Evolutionary conservation across 306 rosid genomes (phyloP).

Genomic region (Cucurbita maxima): DNA sequence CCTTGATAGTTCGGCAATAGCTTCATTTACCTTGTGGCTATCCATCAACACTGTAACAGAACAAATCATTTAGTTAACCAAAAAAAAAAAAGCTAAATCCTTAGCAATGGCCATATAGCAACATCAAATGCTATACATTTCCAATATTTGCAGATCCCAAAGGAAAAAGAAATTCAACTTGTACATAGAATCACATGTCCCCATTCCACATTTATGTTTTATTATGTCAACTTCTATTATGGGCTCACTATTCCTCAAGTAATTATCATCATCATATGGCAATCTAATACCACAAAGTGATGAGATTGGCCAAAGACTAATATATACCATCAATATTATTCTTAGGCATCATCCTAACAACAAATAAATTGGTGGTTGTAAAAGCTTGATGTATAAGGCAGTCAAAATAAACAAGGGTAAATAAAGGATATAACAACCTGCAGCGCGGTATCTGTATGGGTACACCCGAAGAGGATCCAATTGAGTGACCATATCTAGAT

Average conservation of each 20-base stretch:
- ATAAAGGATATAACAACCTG: conserved; percentile 35
- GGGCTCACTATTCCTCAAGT: neutral
- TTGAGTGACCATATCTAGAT: conserved; percentile 68
- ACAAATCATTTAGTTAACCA: neutral
- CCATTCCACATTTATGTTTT: neutral
- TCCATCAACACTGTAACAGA: conserved; percentile 67
- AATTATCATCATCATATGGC: neutral
- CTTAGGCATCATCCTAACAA: neutral
- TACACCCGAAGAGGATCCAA: conserved; percentile 83
- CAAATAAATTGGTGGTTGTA: neutral
- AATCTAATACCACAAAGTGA: neutral
- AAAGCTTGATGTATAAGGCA: neutral
- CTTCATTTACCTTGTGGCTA: conserved; percentile 60
- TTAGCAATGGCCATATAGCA: neutral
- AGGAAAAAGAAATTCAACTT: neutral
- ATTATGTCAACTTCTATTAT: neutral
- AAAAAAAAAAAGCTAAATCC: neutral
- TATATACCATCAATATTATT: neutral
- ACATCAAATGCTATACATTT: neutral
- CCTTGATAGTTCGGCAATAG: conserved; percentile 68
- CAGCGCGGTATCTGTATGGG: conserved; percentile 96
- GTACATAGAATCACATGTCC: neutral
- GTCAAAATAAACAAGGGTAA: neutral
- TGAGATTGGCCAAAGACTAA: neutral
- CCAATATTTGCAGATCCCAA: neutral